These are phyloP conservation scores for Orbilia javanica DNA, from an alignment of 2,329 filamentous ascomycete genomes.

Conservation along the genomic window DNA sequence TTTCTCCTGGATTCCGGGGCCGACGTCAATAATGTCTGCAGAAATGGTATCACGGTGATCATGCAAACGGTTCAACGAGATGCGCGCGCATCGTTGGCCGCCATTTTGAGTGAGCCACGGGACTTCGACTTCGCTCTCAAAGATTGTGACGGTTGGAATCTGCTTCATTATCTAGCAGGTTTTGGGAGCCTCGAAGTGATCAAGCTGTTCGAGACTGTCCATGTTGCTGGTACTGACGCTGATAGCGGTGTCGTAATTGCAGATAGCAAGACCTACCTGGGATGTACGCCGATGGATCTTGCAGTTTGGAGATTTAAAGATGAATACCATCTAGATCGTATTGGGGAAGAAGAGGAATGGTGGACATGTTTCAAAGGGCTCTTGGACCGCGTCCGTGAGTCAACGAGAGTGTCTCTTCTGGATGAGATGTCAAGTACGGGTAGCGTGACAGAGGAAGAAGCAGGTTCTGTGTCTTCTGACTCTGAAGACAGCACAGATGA, in stretches of 20 bases:
- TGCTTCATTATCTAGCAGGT: conserved; percentile 1
- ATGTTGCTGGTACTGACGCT: neutral
- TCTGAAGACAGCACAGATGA: neutral
- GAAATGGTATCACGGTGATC: neutral
- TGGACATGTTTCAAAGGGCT: neutral
- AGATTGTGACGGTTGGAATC: neutral
- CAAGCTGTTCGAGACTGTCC: neutral
- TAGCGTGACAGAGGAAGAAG: neutral
- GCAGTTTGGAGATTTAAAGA: neutral
- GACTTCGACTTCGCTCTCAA: neutral
- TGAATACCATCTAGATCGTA: neutral
- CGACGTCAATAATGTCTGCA: neutral
- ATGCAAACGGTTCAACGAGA: neutral
- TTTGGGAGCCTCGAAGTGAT: neutral
- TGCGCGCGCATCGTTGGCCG: neutral
- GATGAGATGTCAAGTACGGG: neutral
- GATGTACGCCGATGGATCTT: neutral
- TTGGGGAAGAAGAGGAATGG: neutral
- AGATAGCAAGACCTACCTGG: neutral
- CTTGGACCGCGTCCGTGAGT: neutral
- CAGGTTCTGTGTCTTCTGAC: neutral
- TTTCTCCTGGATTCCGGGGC: neutral
- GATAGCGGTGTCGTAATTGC: neutral
- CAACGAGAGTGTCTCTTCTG: neutral
- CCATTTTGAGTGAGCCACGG: neutral